These are phyloP conservation scores for Ophiostoma ips DNA, from an alignment of 2,329 filamentous ascomycete genomes.

Conservation along the genomic window DNA sequence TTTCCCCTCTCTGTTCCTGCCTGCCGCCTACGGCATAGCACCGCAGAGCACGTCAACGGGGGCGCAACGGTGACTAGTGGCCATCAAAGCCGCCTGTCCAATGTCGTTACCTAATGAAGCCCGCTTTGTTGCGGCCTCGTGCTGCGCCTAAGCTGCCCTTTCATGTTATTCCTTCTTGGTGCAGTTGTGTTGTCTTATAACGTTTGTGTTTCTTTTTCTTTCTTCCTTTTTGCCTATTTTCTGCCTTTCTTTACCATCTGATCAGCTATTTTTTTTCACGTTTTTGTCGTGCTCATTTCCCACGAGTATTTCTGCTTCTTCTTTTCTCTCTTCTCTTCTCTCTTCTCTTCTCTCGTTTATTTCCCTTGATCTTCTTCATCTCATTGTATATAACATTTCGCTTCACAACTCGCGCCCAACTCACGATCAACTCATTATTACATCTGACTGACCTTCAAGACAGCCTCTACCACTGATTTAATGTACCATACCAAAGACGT, in stretches of 20 bases:
- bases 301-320: not conserved
- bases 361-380: not conserved
- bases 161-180: no score
- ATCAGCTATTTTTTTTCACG: no score
- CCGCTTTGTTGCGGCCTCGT: constrained; percentile 19
- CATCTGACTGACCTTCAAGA: not conserved
- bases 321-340: not conserved
- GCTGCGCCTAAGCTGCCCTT: not conserved
- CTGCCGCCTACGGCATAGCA: not conserved
- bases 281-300: no score
- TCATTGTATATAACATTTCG: no score
- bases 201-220: no score
- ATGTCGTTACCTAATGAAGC: constrained; percentile 32
- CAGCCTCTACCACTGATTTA: constrained; percentile 5
- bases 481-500: constrained; percentile 5
- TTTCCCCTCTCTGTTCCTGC: constrained; percentile 2
- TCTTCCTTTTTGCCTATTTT: not conserved
- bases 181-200: no score
- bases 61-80: not conserved
- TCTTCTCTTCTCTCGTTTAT: not conserved
- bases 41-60: not conserved
- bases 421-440: no score
- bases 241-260: not conserved
- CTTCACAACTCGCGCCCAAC: not conserved
- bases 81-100: constrained; percentile 6